Conservation (phyloP, 441 rosid genomes). For the Syzygium syzygioides region DNA sequence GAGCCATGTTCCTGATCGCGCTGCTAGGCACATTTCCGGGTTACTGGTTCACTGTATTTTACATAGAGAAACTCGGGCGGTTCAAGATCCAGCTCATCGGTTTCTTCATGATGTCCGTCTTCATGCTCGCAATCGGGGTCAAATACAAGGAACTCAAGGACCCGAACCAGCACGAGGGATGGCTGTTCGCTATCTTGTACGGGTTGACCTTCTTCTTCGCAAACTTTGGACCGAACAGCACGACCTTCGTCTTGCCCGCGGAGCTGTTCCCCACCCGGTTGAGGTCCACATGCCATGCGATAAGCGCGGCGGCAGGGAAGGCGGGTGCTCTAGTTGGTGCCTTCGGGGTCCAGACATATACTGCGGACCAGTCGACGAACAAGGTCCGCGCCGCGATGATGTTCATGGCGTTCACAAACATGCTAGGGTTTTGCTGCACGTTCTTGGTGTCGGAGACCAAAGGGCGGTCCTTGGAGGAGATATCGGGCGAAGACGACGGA, state of each 20-base stretch:
- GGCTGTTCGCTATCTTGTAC: slow-evolving; percentile 27
- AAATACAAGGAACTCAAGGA: slow-evolving; percentile 20
- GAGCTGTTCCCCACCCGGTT: slow-evolving; percentile 47
- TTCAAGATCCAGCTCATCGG: slow-evolving; percentile 37
- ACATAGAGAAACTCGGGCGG: slow-evolving; percentile 38
- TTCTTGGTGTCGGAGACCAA: slow-evolving; percentile 40
- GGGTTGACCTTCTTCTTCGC: slow-evolving; percentile 49
- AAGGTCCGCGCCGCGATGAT: slow-evolving; percentile 22
- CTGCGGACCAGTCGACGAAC: background rate
- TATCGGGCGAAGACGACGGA: slow-evolving; percentile 41
- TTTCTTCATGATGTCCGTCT: slow-evolving; percentile 45
- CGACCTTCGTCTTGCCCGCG: slow-evolving; percentile 42
- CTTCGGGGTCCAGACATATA: slow-evolving; percentile 34
- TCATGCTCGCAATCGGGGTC: slow-evolving; percentile 33
- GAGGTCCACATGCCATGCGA: slow-evolving; percentile 46
- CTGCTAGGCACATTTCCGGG: slow-evolving; percentile 49
- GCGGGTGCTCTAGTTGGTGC: slow-evolving; percentile 42
- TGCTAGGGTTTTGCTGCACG: slow-evolving; percentile 41
- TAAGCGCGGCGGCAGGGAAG: slow-evolving; percentile 50
- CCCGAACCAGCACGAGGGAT: background rate
- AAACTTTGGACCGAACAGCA: slow-evolving; percentile 47
- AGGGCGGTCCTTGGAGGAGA: slow-evolving; percentile 45
- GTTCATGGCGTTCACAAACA: slow-evolving; percentile 35
- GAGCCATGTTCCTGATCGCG: slow-evolving; percentile 41
- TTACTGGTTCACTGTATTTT: slow-evolving; percentile 43